phyloP scores from a whole-genome alignment of 2,329 filamentous ascomycete genomes.

The Trichoderma polysporum region DNA sequence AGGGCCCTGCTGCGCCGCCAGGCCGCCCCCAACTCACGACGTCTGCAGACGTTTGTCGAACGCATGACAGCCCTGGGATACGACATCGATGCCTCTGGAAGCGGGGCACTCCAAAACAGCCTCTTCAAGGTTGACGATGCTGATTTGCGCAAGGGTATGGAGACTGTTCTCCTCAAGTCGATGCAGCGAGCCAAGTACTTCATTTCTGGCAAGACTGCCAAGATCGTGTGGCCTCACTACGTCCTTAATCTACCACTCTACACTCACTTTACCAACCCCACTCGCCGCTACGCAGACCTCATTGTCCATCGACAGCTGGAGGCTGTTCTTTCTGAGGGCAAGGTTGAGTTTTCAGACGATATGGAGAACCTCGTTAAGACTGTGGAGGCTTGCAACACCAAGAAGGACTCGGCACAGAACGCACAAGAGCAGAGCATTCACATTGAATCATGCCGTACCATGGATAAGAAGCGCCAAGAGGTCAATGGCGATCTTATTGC shows the following conservation, averaged over 20 bases:
- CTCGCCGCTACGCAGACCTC: conserved; percentile 90
- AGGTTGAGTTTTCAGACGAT: conserved; percentile 84
- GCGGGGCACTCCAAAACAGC: conserved; percentile 88
- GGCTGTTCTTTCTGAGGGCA: conserved; percentile 75
- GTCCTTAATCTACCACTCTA: conserved; percentile 89
- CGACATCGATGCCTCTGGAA: conserved; percentile 85
- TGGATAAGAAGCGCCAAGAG: conserved; percentile 88
- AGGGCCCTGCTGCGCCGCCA: conserved; percentile 92
- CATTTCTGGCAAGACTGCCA: conserved; percentile 74
- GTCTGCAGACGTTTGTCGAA: conserved; percentile 86
- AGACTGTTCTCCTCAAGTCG: conserved; percentile 89
- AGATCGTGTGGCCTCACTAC: conserved; percentile 83
- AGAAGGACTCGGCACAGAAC: conserved; percentile 97
- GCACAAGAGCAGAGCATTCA: conserved; percentile 99
- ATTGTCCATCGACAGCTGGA: conserved; percentile 95
- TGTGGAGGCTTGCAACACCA: conserved; percentile 94
- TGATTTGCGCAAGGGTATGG: conserved; percentile 94
- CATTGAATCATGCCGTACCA: conserved; percentile 92
- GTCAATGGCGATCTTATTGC: conserved; percentile 88
- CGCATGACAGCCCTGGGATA: conserved; percentile 91
- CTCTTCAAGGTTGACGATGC: conserved; percentile 88
- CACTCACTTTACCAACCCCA: conserved; percentile 96
- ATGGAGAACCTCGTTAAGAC: conserved; percentile 86
- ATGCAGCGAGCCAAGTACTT: conserved; percentile 98
- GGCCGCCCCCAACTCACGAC: conserved; percentile 78